A percentile compares a stretch with the other conserved stretches of the same genome.
These are phyloP conservation scores for Pichia sp. DNA, from an alignment of 1,139 yeast genomes.

Conservation along the genomic window DNA sequence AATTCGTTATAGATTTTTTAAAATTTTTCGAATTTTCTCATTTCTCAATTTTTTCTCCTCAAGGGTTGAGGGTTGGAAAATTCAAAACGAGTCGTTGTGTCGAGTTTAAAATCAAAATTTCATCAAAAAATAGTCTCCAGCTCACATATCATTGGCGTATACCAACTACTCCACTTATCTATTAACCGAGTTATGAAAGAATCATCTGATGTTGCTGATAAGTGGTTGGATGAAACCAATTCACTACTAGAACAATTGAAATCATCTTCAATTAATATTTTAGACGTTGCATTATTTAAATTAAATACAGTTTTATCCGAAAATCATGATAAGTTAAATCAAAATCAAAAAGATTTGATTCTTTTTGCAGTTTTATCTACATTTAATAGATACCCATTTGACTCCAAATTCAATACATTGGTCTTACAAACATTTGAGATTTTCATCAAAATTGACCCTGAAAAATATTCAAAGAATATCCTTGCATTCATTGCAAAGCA, in stretches of 20 bases:
- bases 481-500: conserved; percentile 35
- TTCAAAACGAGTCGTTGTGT: too few species aligned
- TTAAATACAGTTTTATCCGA: conserved; percentile 16
- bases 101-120: too few species aligned
- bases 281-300: conserved; percentile 16
- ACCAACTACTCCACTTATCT: not conserved
- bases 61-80: too few species aligned
- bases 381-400: conserved; percentile 42
- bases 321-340: conserved; percentile 8
- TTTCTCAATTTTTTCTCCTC: too few species aligned
- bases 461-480: conserved; percentile 31
- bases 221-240: conserved; percentile 15
- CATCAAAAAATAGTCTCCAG: too few species aligned
- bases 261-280: conserved; percentile 18
- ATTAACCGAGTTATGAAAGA: conserved; percentile 7
- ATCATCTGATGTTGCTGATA: conserved; percentile 2
- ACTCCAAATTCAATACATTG: conserved; percentile 38
- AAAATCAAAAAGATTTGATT: conserved; percentile 15
- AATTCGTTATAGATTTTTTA: too few species aligned
- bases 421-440: conserved; percentile 34
- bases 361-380: conserved; percentile 17
- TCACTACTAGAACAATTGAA: conserved; percentile 17
- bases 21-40: too few species aligned
- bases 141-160: too few species aligned
- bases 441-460: conserved; percentile 30